Evolutionary conservation across 768 basidiomycete genomes (phyloP).

Genomic region (Phaeotremella skinneri): DNA sequence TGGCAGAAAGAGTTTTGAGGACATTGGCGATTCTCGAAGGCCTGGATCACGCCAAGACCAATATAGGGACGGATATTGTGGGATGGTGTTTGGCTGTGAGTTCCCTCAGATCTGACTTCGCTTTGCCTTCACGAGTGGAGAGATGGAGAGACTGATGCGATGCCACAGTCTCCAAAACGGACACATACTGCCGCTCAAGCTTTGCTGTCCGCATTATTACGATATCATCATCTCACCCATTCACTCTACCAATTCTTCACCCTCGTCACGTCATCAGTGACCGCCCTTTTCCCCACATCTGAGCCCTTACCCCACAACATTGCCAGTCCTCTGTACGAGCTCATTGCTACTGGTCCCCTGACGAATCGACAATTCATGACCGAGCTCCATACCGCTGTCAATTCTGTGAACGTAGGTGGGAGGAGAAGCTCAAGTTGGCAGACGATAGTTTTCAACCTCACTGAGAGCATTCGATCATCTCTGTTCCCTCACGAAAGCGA

Average conservation of each 20-base stretch:
- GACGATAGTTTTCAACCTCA: neutral
- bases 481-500: neutral
- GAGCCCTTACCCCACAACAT: neutral
- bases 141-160: neutral
- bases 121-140: neutral
- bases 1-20: conserved; percentile 3
- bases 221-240: conserved; percentile 23
- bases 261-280: conserved; percentile 8
- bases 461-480: neutral
- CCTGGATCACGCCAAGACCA: conserved; percentile 25
- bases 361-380: neutral
- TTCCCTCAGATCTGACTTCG: neutral
- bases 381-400: neutral
- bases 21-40: conserved; percentile 16
- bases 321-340: neutral
- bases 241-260: conserved; percentile 11
- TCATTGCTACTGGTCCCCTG: neutral
- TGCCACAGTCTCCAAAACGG: conserved; percentile 13
- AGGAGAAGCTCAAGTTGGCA: neutral
- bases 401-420: neutral
- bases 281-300: conserved; percentile 5
- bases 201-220: conserved; percentile 16
- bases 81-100: conserved; percentile 32
- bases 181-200: conserved; percentile 1
- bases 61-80: conserved; percentile 13